phyloP scores from a whole-genome alignment of 1,284 basidiomycete genomes.

The Caloboletus inedulis region DNA sequence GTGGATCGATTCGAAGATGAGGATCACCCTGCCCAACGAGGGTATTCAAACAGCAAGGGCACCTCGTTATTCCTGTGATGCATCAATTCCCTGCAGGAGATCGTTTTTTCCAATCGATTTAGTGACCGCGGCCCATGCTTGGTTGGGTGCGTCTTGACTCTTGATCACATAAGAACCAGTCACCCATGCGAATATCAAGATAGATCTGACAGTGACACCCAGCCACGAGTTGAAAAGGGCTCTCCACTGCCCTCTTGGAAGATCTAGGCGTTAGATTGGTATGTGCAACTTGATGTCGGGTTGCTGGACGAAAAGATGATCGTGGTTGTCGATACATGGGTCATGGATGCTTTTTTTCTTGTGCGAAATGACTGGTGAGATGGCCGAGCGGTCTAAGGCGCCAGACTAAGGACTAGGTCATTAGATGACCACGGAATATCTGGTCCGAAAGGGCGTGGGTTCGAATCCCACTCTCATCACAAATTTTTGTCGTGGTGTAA shows the following conservation, averaged over 20 bases:
- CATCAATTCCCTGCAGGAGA: conserved; percentile 42
- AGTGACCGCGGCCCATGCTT: no score
- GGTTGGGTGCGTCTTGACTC: conserved; percentile 4
- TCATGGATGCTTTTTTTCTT: neutral
- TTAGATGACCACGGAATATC: conserved; percentile 38
- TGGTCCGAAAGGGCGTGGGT: conserved; percentile 65
- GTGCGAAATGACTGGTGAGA: conserved; percentile 9
- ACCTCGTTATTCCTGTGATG: conserved; percentile 33
- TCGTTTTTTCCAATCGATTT: no score
- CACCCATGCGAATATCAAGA: conserved; percentile 40
- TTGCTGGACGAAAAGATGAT: neutral
- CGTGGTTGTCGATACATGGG: neutral
- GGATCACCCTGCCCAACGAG: conserved; percentile 35
- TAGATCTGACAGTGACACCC: conserved; percentile 21
- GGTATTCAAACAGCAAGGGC: conserved; percentile 36
- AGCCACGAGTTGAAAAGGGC: conserved; percentile 3
- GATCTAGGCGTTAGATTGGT: neutral
- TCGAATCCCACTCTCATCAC: conserved; percentile 62
- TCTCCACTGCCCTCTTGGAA: neutral
- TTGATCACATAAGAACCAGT: conserved; percentile 14
- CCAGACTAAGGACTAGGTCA: conserved; percentile 58
- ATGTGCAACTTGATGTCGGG: neutral
- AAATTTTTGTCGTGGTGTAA: no score
- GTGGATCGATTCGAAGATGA: conserved; percentile 40
- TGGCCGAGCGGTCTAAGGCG: conserved; percentile 61